Evolutionary conservation across 2,329 filamentous ascomycete species (phyloP).

Genomic region (Aspergillus floridensis): DNA sequence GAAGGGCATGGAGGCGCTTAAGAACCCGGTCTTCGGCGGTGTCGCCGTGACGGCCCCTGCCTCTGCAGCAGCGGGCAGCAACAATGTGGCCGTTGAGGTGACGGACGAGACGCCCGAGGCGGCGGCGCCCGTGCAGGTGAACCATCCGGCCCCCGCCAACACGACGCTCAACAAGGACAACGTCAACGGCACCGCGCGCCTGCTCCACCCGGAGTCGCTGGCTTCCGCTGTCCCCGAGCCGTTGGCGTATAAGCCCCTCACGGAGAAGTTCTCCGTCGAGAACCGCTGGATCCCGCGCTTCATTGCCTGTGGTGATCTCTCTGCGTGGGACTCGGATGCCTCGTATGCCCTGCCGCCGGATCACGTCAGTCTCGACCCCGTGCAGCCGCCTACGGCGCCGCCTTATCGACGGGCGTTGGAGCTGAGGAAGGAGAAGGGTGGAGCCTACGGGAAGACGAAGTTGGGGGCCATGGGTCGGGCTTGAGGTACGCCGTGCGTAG

Average conservation of each 20-base stretch:
- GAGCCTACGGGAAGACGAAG: constrained; percentile 72
- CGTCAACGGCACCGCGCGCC: constrained; percentile 11
- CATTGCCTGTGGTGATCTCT: constrained; percentile 93
- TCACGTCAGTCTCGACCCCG: constrained; percentile 80
- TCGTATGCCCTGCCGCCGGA: constrained; percentile 87
- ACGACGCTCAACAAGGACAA: not conserved
- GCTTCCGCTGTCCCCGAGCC: constrained; percentile 26
- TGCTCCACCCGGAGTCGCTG: constrained; percentile 46
- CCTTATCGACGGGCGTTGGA: constrained; percentile 92
- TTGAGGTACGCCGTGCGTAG: constrained; percentile 8
- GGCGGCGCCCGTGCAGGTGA: constrained; percentile 6
- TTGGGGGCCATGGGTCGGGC: constrained; percentile 25
- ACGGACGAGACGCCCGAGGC: constrained; percentile 44
- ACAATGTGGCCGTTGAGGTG: constrained; percentile 37
- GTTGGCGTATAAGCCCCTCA: constrained; percentile 19
- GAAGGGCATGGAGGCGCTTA: constrained; percentile 41
- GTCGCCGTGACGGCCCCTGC: constrained; percentile 29
- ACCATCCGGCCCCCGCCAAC: constrained; percentile 5
- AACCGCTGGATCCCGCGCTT: constrained; percentile 89
- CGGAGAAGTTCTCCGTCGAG: constrained; percentile 40
- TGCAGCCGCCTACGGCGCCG: constrained; percentile 93
- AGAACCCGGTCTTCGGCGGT: constrained; percentile 43
- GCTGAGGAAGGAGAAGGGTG: constrained; percentile 71
- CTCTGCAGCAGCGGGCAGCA: constrained; percentile 22
- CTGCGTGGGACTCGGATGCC: constrained; percentile 91